Conservation (phyloP, 805 yeast genomes). For the Teunomyces cretensis region DNA sequence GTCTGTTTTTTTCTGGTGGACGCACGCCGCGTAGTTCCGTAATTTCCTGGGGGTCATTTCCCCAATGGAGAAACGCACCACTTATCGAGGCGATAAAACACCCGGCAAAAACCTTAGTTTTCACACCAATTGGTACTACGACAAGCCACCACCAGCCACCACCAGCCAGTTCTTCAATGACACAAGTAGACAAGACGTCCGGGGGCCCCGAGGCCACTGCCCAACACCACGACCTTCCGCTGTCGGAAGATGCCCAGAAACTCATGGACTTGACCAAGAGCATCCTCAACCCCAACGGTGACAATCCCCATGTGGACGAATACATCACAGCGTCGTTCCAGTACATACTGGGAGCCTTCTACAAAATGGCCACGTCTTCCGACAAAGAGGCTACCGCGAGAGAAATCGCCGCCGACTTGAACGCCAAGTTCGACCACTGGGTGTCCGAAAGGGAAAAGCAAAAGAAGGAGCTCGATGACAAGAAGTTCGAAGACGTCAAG, state of each 20-base stretch:
- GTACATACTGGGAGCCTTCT: slow-evolving; percentile 24
- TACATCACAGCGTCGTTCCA: slow-evolving; percentile 26
- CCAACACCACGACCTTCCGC: background rate
- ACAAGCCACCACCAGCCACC: too few species aligned
- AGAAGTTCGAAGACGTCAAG: slow-evolving; percentile 1
- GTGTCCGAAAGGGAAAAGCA: slow-evolving; percentile 15
- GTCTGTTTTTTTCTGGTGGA: too few species aligned
- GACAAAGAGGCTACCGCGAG: slow-evolving; percentile 34
- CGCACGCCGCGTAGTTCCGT: too few species aligned
- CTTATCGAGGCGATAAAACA: too few species aligned
- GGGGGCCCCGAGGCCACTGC: background rate
- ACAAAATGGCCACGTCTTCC: slow-evolving; percentile 30
- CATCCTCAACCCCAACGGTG: slow-evolving; percentile 28
- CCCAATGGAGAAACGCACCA: too few species aligned
- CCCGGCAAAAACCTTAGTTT: too few species aligned
- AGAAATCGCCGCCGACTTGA: slow-evolving; percentile 37
- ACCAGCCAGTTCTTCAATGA: background rate
- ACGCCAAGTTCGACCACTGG: slow-evolving; percentile 28
- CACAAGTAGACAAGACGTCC: slow-evolving; percentile 1
- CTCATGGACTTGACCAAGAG: slow-evolving; percentile 12
- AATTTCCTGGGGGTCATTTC: too few species aligned
- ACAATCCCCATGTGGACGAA: slow-evolving; percentile 25
- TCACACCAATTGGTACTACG: too few species aligned
- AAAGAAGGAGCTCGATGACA: slow-evolving; percentile 7
- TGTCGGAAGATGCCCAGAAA: slow-evolving; percentile 10